These are phyloP conservation scores for Dendryphion nanum DNA, from an alignment of 2,329 filamentous ascomycete genomes.

Conservation along the genomic window DNA sequence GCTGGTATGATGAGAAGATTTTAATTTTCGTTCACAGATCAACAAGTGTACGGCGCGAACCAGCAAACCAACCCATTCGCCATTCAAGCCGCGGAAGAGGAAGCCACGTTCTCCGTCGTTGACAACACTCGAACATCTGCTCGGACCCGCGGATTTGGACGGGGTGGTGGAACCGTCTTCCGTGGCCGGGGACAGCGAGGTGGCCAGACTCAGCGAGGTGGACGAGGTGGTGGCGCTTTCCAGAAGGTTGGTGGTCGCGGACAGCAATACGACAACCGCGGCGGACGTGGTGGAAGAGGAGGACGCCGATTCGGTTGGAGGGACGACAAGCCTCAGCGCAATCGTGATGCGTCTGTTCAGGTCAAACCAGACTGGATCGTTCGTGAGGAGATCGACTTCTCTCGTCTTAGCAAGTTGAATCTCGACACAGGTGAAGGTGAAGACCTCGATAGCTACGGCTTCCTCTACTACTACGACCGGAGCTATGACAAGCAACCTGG, in stretches of 20 bases:
- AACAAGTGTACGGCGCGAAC: conserved; percentile 94
- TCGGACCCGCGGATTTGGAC: conserved; percentile 77
- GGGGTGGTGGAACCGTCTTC: conserved; percentile 87
- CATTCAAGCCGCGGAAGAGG: conserved; percentile 88
- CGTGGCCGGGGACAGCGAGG: conserved; percentile 75
- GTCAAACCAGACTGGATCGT: conserved; percentile 95
- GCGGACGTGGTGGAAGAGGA: conserved; percentile 67
- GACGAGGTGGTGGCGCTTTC: conserved; percentile 60
- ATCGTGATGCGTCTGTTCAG: conserved; percentile 92
- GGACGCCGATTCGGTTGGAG: conserved; percentile 96
- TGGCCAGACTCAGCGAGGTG: conserved; percentile 69
- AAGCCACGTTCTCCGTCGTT: conserved; percentile 96
- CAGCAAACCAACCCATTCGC: conserved; percentile 77
- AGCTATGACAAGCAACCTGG: conserved; percentile 91
- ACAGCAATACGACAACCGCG: conserved; percentile 68
- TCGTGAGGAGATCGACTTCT: conserved; percentile 98
- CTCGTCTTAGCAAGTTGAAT: conserved; percentile 91
- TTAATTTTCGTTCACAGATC: conserved; percentile 61
- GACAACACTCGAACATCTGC: conserved; percentile 87
- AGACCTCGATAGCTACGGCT: conserved; percentile 92
- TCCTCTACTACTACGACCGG: conserved; percentile 98
- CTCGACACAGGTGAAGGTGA: conserved; percentile 92
- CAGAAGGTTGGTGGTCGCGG: conserved; percentile 69
- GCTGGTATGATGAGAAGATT: no score
- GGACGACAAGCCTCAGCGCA: conserved; percentile 96